A percentile compares a stretch with the other conserved stretches of the same genome.
phyloP scores from a whole-genome alignment of 208 protist species.

The Naegleria fowleri region DNA sequence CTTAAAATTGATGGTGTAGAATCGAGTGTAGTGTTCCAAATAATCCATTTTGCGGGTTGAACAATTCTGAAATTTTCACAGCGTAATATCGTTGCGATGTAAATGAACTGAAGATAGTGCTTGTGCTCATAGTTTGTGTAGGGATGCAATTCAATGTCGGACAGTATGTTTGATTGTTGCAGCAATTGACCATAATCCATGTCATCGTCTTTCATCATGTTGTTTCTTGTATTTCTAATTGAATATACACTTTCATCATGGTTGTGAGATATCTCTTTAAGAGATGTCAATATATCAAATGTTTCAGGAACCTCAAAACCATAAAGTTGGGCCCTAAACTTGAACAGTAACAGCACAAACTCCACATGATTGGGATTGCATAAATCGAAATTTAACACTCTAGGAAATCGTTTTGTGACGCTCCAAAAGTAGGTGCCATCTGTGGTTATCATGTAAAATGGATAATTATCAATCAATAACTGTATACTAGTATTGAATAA shows the following conservation, averaged over 20 bases:
- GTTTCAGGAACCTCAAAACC: constrained; percentile 35
- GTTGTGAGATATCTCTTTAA: constrained; percentile 27
- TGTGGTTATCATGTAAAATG: constrained; percentile 84
- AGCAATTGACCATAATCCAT: too few relatives aligned
- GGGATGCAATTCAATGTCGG: too few relatives aligned
- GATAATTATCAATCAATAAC: constrained; percentile 95
- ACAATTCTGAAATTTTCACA: too few relatives aligned
- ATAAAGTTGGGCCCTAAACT: constrained; percentile 62
- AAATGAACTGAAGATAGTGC: too few relatives aligned
- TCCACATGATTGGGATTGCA: constrained; percentile 50
- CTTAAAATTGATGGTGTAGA: too few relatives aligned
- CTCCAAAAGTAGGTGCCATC: constrained; percentile 80
- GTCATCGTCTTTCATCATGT: too few relatives aligned
- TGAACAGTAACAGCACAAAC: constrained; percentile 70
- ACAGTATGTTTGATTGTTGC: too few relatives aligned
- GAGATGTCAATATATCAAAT: not conserved
- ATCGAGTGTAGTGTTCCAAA: too few relatives aligned
- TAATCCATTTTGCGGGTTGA: too few relatives aligned
- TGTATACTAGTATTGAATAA: constrained; percentile 88
- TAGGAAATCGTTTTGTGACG: constrained; percentile 76
- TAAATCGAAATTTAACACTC: constrained; percentile 58
- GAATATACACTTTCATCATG: constrained; percentile 14
- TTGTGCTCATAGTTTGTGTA: too few relatives aligned
- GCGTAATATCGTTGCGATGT: too few relatives aligned
- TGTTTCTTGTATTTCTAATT: not conserved